Base-by-base conservation (phyloP, 176 grass and related monocot genomes). In the Poa annua region DNA sequence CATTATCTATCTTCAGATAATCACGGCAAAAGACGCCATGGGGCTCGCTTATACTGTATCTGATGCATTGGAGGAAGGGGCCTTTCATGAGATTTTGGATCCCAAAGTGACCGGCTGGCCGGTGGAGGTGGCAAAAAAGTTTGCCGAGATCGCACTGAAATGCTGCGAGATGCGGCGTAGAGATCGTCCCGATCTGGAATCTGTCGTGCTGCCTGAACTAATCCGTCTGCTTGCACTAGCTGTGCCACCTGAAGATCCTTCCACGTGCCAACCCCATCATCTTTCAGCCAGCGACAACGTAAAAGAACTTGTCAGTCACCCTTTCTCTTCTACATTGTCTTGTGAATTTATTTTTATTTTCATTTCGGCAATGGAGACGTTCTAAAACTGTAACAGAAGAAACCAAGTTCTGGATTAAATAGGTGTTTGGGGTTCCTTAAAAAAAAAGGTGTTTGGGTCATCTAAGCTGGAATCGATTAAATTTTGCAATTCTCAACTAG, bases 1-100 rank as follows among this genome's bases (percentile, higher is more conserved):
- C 15, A 80, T 97, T 54, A 89, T 93, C 63, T 89, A 84, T 69
- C 94, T 97, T 44, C 94, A 97, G 87, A 77, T 97, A 74, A 73
- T 97, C 72, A 93, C 94, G 22, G 94, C 62, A 33, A 83, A 16
- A 64, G 88, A 81, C 6, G 78, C 94, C 14, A 97, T 97, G 94
- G 94, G 94, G 33, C 91, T 97, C 9, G 86, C 94, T 2, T 90
- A 97, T 53, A 67, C 61, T 35, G 86, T 97, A 71, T 76, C 70
- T 17, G 85, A 87, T 48, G 91, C 91, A 20, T 8, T 97, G 74
- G 91, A 97, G 64, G 84, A 81, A 51, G 94, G 91, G 22, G 91
- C 64, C 7, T 80, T 97, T 73, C 21, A 76, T 11, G 81, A 84
- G 11, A 4, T 93, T 47, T 71, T 97, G 29, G 94, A 97, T 71